Evolutionary conservation across 2,329 filamentous ascomycete species (phyloP).

Genomic region (Ascochyta clinopodiicola): DNA sequence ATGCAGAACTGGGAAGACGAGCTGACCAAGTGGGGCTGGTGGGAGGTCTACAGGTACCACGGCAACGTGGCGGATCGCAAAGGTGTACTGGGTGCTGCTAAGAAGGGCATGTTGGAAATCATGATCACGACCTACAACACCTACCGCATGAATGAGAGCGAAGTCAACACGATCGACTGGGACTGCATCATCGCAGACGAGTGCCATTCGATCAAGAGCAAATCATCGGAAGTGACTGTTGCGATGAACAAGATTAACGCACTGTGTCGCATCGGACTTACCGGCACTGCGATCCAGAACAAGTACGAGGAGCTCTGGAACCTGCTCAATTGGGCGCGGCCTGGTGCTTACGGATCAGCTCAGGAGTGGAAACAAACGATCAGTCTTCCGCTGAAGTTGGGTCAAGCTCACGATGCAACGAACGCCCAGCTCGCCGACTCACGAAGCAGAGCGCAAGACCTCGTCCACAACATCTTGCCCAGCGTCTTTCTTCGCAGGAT

Average conservation of each 20-base stretch:
- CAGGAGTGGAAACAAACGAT: constrained; percentile 81
- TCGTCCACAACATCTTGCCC: constrained; percentile 86
- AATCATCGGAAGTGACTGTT: constrained; percentile 75
- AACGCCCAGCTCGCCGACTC: constrained; percentile 80
- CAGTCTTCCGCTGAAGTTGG: constrained; percentile 78
- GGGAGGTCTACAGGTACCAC: constrained; percentile 85
- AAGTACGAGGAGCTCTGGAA: constrained; percentile 98
- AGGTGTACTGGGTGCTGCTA: constrained; percentile 73
- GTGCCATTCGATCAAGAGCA: constrained; percentile 87
- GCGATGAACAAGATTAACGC: constrained; percentile 91
- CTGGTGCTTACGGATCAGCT: constrained; percentile 71
- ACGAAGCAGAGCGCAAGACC: constrained; percentile 79
- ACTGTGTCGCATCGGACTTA: constrained; percentile 89
- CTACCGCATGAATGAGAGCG: constrained; percentile 76
- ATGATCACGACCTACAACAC: constrained; percentile 95
- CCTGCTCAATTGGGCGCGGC: constrained; percentile 93
- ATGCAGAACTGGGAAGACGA: constrained; percentile 93
- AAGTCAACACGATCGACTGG: constrained; percentile 87
- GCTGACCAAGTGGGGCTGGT: constrained; percentile 91
- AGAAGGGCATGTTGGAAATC: constrained; percentile 80
- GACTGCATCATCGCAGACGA: constrained; percentile 95
- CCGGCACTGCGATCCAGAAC: constrained; percentile 96
- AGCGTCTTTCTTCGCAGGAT: constrained; percentile 90
- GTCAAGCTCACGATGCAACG: constrained; percentile 92
- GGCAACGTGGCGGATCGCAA: constrained; percentile 69